Conservation (phyloP, 1,284 basidiomycete genomes). For the Moesziomyces antarcticus region DNA sequence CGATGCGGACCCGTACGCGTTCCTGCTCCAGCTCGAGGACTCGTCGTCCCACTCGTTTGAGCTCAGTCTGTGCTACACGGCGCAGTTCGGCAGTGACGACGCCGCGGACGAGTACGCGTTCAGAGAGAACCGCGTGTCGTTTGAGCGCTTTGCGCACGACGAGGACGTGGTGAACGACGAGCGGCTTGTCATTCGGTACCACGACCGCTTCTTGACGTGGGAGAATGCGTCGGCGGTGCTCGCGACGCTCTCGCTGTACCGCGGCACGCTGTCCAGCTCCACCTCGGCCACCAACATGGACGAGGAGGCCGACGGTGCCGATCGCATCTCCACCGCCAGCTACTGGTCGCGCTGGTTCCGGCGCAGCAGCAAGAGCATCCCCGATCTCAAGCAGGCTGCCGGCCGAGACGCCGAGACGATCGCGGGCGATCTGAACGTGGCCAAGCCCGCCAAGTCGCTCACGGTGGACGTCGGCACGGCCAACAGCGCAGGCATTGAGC, state of each 20-base stretch:
- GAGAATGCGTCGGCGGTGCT: constrained; percentile 71
- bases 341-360: constrained; percentile 64
- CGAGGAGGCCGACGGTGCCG: constrained; percentile 59
- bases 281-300: constrained; percentile 16
- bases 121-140: constrained; percentile 70
- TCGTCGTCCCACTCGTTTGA: constrained; percentile 70
- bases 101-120: constrained; percentile 68
- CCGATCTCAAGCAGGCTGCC: constrained; percentile 29
- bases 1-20: constrained; percentile 70
- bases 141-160: constrained; percentile 71
- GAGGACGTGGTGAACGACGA: constrained; percentile 70
- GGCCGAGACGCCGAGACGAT: constrained; percentile 6
- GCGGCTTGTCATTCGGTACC: constrained; percentile 70
- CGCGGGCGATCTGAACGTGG: background rate
- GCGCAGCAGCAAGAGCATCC: constrained; percentile 46
- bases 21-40: constrained; percentile 69
- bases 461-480: background rate
- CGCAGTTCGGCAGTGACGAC: constrained; percentile 48
- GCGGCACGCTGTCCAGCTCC: constrained; percentile 34
- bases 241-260: constrained; percentile 68
- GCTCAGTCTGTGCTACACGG: constrained; percentile 64
- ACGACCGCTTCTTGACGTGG: constrained; percentile 71
- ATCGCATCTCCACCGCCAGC: constrained; percentile 25
- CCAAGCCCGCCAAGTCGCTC: constrained; percentile 2
- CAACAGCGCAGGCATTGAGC: constrained; percentile 11